Percentiles rank a stretch among this genome's conserved stretches.
These are phyloP conservation scores for Aspergillus fijiensis DNA, from an alignment of 2,329 filamentous ascomycete genomes.

Conservation along the genomic window DNA sequence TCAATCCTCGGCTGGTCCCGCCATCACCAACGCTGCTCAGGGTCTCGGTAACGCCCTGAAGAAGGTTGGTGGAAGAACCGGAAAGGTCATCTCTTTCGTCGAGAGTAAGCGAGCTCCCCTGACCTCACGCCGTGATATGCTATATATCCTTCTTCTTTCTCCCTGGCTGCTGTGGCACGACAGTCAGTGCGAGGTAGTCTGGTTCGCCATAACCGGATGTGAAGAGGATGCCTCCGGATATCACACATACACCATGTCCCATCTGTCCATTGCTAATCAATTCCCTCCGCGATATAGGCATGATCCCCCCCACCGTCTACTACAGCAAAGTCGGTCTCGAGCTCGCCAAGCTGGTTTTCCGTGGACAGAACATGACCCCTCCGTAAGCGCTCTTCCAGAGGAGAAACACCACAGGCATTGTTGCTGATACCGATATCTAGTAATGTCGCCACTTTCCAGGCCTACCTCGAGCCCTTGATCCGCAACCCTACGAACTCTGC, in stretches of 20 bases:
- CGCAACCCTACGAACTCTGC: constrained; percentile 66
- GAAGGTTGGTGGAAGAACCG: constrained; percentile 80
- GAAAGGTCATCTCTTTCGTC: constrained; percentile 72
- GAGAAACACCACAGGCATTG: constrained; percentile 4
- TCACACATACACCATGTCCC: constrained; percentile 1
- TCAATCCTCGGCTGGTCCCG: constrained; percentile 74
- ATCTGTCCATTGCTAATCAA: constrained; percentile 24
- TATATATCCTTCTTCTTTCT: not conserved
- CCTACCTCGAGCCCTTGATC: constrained; percentile 75
- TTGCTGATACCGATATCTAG: constrained; percentile 49
- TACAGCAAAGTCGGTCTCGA: constrained; percentile 88
- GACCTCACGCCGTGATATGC: not conserved
- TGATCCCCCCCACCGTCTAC: constrained; percentile 84
- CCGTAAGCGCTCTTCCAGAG: constrained; percentile 66
- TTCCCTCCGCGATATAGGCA: constrained; percentile 55
- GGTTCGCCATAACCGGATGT: not conserved
- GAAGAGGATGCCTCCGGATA: not conserved
- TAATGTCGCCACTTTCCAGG: constrained; percentile 76
- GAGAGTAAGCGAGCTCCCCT: constrained; percentile 67
- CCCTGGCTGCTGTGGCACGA: not conserved
- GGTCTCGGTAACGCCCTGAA: constrained; percentile 65
- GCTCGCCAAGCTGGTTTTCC: constrained; percentile 82
- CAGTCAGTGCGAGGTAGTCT: not conserved
- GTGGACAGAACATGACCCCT: constrained; percentile 85
- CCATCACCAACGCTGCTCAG: constrained; percentile 70